Percentiles rank a stretch among this genome's conserved stretches.
Conservation (phyloP, 2,329 filamentous ascomycete species). For the Calonectria naviculata region DNA sequence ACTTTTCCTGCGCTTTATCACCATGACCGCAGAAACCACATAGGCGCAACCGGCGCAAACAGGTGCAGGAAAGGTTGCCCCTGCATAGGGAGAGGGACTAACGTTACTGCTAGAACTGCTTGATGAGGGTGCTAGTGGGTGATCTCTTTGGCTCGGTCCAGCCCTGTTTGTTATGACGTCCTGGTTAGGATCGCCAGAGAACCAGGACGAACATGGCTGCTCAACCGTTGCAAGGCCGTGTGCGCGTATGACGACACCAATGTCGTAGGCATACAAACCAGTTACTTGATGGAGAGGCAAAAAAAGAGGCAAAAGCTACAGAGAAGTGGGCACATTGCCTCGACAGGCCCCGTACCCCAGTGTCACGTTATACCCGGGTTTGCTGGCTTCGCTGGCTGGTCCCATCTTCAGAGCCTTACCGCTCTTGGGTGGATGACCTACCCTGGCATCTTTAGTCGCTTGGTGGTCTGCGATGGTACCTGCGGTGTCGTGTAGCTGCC, state of each 20-base stretch:
- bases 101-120: not conserved
- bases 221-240: slow-evolving; percentile 3
- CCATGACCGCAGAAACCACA: slow-evolving; percentile 3
- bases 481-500: slow-evolving; percentile 19
- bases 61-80: slow-evolving; percentile 16
- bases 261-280: not conserved
- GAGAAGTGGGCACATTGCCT: not conserved
- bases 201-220: slow-evolving; percentile 8
- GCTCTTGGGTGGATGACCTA: slow-evolving; percentile 22
- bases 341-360: slow-evolving; percentile 12
- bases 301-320: slow-evolving; percentile 2
- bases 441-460: slow-evolving; percentile 15
- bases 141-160: not conserved
- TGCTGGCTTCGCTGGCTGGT: slow-evolving; percentile 19
- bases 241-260: slow-evolving; percentile 20
- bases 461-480: slow-evolving; percentile 21
- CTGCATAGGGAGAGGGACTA: slow-evolving; percentile 12
- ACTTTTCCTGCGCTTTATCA: slow-evolving; percentile 14
- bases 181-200: slow-evolving; percentile 12
- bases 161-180: slow-evolving; percentile 15
- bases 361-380: slow-evolving; percentile 22
- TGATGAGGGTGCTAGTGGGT: slow-evolving; percentile 5
- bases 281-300: not conserved
- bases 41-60: slow-evolving; percentile 15
- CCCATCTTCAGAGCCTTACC: slow-evolving; percentile 21